A percentile compares a stretch with the other conserved stretches of the same genome.
Evolutionary conservation across 306 rosid species (phyloP).

Genomic region (Inga laurina): DNA sequence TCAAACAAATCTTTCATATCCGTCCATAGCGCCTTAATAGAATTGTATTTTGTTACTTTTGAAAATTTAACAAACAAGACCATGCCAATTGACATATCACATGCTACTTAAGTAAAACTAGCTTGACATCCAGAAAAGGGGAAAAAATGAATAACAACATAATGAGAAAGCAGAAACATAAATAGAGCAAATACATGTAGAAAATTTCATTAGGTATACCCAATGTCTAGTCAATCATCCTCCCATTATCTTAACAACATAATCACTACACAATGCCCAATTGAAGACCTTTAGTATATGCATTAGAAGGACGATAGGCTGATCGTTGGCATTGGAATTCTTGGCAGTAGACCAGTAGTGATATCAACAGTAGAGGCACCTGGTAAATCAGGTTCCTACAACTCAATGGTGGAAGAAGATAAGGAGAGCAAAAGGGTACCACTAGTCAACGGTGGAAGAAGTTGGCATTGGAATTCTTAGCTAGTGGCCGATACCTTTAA

Average conservation of each 20-base stretch:
- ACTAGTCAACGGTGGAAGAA: constrained; percentile 56
- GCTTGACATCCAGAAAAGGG: background rate
- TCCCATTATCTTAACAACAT: background rate
- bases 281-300: background rate
- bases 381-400: constrained; percentile 44
- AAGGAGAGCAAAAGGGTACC: constrained; percentile 63
- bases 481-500: no score
- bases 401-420: constrained; percentile 53
- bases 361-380: constrained; percentile 53
- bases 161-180: background rate
- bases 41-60: background rate
- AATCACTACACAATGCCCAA: background rate
- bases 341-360: constrained; percentile 26
- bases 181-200: background rate
- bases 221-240: background rate
- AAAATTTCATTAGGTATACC: background rate
- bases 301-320: background rate
- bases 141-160: background rate
- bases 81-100: background rate
- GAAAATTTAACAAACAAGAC: background rate
- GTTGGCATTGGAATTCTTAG: no score
- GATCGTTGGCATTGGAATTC: constrained; percentile 27
- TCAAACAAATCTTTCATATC: background rate
- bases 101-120: background rate
- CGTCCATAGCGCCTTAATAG: background rate